Evolutionary conservation across 768 basidiomycete species (phyloP), one percentile per base, ranked within the genome.

Genomic region (Sarcomyxa edulis): DNA sequence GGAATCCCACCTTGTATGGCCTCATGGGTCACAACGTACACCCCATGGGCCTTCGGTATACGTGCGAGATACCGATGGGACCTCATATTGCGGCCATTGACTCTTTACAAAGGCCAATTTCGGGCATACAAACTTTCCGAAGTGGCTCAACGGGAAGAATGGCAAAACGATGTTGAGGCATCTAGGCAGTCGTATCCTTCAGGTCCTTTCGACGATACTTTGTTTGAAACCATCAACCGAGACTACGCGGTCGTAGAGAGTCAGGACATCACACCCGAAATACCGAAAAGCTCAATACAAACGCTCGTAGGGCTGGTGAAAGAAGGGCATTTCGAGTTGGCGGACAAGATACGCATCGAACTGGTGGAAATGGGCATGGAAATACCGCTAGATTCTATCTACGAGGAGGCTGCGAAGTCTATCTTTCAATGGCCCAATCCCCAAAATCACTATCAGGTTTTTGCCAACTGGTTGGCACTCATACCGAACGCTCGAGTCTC

Each of bases 261-360:
- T n/a, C n/a, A n/a, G n/a, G n/a, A n/a, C n/a, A n/a, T n/a, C n/a
- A n/a, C n/a, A n/a, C n/a, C n/a, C 7, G 10, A 23, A 5, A 14
- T 26, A 6, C 42, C 42, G n/a, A 38, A 18, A 40, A 32, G 41
- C 34, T 38, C 38, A 24, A 24, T 34, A 25, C 32, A 48, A 40
- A 30, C 32, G 21, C 42, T 65, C 32, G 24, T 49, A 21, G 10
- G 47, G 14, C 57, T 69, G 3, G 55, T 70, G 3, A 41, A 47
- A 12, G 29, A 49, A 6, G 53, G 48, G 12, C 48, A 59, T 6
- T 62, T 51, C 21, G 52, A 52, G 5, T 53, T 61, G n/a, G 62
- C 65, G 2, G 41, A 51, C 18, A 35, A 44, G 14, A 45, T 76
- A 6, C 61, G 65, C 18, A 50, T 56, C 27, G 71, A 72, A 46